phyloP scores from a whole-genome alignment of 2,329 filamentous ascomycete genomes.

The Grosmannia huntii region DNA sequence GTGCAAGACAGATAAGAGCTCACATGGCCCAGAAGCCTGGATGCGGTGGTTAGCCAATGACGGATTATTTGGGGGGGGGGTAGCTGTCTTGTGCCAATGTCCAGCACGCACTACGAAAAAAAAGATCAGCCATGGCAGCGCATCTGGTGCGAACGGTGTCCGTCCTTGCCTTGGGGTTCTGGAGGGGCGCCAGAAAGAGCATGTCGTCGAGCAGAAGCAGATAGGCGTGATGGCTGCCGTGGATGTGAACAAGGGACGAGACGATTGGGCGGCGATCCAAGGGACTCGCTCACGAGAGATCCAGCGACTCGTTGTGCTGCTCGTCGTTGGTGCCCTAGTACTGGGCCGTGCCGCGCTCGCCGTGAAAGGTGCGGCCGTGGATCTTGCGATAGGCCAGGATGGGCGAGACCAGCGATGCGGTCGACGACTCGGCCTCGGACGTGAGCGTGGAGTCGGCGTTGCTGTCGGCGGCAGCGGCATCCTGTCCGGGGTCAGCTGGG shows the following conservation, averaged over 20 bases:
- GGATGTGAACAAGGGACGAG: neutral
- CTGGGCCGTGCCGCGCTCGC: neutral
- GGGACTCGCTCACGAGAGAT: neutral
- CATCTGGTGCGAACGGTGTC: neutral
- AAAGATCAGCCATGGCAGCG: no score
- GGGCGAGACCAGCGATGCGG: neutral
- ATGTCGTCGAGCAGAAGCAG: neutral
- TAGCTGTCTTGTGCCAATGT: conserved; percentile 10
- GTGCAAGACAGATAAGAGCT: neutral
- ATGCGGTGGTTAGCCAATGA: no score
- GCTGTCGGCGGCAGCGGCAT: no score
- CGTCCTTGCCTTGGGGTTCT: neutral
- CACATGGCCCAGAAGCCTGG: conserved; percentile 5
- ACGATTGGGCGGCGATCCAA: no score
- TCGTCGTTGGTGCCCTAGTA: neutral
- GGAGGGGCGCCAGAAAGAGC: neutral
- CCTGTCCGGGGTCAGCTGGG: no score
- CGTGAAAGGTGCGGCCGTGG: neutral
- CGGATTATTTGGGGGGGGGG: no score
- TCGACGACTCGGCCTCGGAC: neutral
- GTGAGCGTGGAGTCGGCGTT: no score
- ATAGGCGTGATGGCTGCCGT: neutral
- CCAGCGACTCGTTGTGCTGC: neutral
- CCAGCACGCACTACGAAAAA: neutral
- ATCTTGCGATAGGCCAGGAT: neutral